These are phyloP conservation scores for Gnetum montanum DNA, from an alignment of 75 land plant genomes.

Conservation along the genomic window DNA sequence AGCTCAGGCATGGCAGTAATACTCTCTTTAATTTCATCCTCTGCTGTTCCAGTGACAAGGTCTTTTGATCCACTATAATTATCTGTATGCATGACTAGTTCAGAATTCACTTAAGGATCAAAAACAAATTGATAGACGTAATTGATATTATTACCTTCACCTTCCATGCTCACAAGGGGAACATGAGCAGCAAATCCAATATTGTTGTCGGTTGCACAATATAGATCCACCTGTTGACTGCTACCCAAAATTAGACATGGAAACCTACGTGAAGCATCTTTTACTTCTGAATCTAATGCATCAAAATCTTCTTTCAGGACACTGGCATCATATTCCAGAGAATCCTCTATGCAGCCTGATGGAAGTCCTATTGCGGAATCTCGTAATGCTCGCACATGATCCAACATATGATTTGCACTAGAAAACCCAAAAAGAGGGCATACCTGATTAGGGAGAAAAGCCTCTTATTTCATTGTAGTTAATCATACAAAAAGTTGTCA, in stretches of 20 bases:
- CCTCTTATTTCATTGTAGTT: not conserved
- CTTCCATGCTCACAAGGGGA: constrained; percentile 10
- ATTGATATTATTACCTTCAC: not conserved
- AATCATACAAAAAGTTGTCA: not conserved
- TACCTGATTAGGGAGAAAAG: constrained; percentile 19
- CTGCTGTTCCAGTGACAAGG: not conserved
- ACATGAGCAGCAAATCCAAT: constrained; percentile 4
- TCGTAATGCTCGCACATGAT: constrained; percentile 21
- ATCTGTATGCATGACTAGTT: not conserved
- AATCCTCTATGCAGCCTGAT: not conserved
- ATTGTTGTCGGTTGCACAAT: constrained; percentile 12
- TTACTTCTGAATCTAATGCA: constrained; percentile 12
- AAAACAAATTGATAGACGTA: not conserved
- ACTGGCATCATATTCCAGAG: not conserved
- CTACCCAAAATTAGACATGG: constrained; percentile 48
- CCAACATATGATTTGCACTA: constrained; percentile 26
- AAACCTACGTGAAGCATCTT: constrained; percentile 31
- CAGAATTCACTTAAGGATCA: not conserved
- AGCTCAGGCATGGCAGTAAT: not conserved
- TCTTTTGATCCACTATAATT: not conserved
- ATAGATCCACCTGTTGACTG: constrained; percentile 32
- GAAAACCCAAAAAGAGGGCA: constrained; percentile 40
- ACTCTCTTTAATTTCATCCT: not conserved
- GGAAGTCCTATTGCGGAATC: constrained; percentile 13
- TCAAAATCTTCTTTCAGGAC: not conserved